Evolutionary conservation across 495 filamentous ascomycete species (phyloP).

Genomic region (Talaromyces wortmannii): DNA sequence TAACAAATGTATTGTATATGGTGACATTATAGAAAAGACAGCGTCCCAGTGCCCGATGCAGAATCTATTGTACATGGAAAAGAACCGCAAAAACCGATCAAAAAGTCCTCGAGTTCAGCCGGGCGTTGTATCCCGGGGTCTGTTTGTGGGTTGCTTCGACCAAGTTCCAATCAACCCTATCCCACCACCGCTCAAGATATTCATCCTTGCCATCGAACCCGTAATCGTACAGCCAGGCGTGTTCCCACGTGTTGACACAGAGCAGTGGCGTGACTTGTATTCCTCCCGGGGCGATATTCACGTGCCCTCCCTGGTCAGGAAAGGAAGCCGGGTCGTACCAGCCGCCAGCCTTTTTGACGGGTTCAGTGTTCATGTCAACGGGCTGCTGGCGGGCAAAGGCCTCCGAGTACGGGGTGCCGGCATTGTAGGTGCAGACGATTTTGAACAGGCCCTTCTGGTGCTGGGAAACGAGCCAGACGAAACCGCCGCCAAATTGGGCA

Average conservation of each 20-base stretch:
- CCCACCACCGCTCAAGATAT: constrained; percentile 81
- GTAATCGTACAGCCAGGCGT: constrained; percentile 83
- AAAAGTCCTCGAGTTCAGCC: background rate
- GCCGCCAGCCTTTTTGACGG: background rate
- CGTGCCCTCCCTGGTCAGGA: background rate
- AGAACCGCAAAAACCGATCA: background rate
- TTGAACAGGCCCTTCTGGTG: constrained; percentile 50
- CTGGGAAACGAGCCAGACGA: constrained; percentile 72
- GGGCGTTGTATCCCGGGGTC: background rate
- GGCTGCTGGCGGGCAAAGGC: constrained; percentile 77
- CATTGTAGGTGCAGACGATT: constrained; percentile 84
- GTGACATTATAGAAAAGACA: background rate
- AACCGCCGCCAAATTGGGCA: constrained; percentile 94
- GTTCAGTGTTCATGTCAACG: constrained; percentile 69
- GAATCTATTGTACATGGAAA: background rate
- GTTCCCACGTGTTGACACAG: constrained; percentile 95
- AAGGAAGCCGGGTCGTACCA: constrained; percentile 10
- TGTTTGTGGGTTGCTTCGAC: constrained; percentile 38
- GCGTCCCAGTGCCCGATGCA: background rate
- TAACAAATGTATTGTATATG: background rate
- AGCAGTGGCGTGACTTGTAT: constrained; percentile 66
- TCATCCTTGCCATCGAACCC: constrained; percentile 70
- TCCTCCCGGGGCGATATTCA: constrained; percentile 57
- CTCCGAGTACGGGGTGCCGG: constrained; percentile 78
- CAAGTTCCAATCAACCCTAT: constrained; percentile 73